Percentiles rank a stretch among this genome's conserved stretches.
phyloP scores from a whole-genome alignment of 2,329 filamentous ascomycete genomes.

The Cytospora piceae region DNA sequence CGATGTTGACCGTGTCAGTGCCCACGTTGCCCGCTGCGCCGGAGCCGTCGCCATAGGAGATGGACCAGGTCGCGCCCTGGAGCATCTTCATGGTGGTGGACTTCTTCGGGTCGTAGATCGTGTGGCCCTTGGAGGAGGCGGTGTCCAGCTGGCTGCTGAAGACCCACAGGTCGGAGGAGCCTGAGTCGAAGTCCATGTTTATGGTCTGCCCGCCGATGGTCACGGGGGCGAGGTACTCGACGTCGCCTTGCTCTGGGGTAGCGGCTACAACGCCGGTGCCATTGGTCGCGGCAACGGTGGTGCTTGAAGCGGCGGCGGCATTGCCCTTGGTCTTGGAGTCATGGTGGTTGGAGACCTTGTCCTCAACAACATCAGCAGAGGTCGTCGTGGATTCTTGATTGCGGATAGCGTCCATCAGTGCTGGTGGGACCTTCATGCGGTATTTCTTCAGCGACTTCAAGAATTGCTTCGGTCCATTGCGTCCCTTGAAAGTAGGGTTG shows the following conservation, averaged over 20 bases:
- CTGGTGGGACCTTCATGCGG: conserved; percentile 54
- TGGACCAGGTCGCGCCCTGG: conserved; percentile 58
- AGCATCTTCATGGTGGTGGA: conserved; percentile 42
- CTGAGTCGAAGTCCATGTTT: conserved; percentile 75
- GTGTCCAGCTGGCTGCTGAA: conserved; percentile 64
- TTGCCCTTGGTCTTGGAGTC: conserved; percentile 12
- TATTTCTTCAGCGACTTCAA: conserved; percentile 71
- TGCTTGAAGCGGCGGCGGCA: conserved; percentile 4
- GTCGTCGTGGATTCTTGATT: conserved; percentile 33
- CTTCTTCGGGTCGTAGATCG: conserved; percentile 43
- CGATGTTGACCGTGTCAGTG: conserved; percentile 69
- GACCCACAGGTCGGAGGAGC: conserved; percentile 75
- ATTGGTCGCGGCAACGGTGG: conserved; percentile 29
- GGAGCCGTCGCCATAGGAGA: conserved; percentile 72
- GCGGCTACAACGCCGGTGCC: conserved; percentile 64
- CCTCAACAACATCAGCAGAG: conserved; percentile 19
- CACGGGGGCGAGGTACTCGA: conserved; percentile 72
- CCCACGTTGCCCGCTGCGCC: conserved; percentile 67
- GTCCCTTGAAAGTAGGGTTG: conserved; percentile 57
- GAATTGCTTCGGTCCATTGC: conserved; percentile 64
- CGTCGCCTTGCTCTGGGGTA: conserved; percentile 66
- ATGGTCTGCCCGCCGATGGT: conserved; percentile 70
- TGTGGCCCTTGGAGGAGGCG: conserved; percentile 52
- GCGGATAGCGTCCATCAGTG: conserved; percentile 45
- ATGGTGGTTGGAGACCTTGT: conserved; percentile 25